A percentile compares a stretch with the other conserved stretches of the same genome.
These are phyloP conservation scores for Coniferiporia weirii DNA, from an alignment of 1,284 basidiomycete genomes.

Conservation along the genomic window DNA sequence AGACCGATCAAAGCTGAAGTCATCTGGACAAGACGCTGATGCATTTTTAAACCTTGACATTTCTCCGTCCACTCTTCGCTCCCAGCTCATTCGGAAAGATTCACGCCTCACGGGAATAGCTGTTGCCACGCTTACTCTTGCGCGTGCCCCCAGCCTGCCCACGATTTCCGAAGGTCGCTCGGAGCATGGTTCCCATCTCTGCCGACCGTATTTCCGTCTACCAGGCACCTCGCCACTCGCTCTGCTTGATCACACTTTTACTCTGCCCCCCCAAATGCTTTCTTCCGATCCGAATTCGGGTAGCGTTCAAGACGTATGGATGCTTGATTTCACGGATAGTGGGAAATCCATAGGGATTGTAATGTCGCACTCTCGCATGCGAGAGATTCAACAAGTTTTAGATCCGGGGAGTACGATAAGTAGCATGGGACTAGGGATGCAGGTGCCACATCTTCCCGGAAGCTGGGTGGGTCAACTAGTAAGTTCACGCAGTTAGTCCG, in stretches of 20 bases:
- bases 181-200: conserved; percentile 20
- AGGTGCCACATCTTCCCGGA: conserved; percentile 45
- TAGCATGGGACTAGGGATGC: conserved; percentile 38
- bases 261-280: conserved; percentile 26
- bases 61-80: conserved; percentile 42
- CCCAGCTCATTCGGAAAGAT: conserved; percentile 34
- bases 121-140: conserved; percentile 52
- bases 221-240: conserved; percentile 11
- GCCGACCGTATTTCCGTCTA: conserved; percentile 22
- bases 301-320: conserved; percentile 44
- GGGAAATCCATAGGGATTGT: conserved; percentile 52
- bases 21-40: conserved; percentile 2
- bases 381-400: conserved; percentile 57
- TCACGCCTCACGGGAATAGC: conserved; percentile 42
- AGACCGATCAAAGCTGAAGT: background rate
- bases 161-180: conserved; percentile 17
- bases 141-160: conserved; percentile 25
- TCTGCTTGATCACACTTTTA: conserved; percentile 10
- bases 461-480: conserved; percentile 73
- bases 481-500: conserved; percentile 23
- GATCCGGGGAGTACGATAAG: conserved; percentile 42
- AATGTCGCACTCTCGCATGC: conserved; percentile 65
- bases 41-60: conserved; percentile 43
- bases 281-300: conserved; percentile 26
- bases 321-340: conserved; percentile 64